Base-by-base conservation (phyloP, 78 protist genomes). In the Dictyostelium capitatum region DNA sequence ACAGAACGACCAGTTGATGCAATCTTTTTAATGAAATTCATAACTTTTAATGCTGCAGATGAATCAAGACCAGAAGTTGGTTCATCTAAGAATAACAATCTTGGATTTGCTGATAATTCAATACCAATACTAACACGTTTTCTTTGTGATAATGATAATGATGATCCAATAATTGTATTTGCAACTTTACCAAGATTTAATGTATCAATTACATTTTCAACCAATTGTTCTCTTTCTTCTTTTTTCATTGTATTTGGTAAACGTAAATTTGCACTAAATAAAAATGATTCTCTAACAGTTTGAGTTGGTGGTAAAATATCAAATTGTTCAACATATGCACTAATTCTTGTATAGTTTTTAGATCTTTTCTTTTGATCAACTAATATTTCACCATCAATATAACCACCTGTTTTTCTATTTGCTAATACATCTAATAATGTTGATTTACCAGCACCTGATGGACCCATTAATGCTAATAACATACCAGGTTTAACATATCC, bases 371-470 rank as follows among this genome's bases (percentile, higher is more conserved):
- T 17, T 51, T 92, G 92, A 62, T 79, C 72, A 47, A 89, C 56
- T 79, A 80, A 48, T n/a, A 94, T 89, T 51, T 79, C 53, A 53
- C 96, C 93, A 25, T 73, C n/a, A 43, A 10, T 82, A 50, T 72
- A 80, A 30, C 91, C 96, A 65, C 82, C 84, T 12, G 84, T 87
- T 46, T 94, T 94, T 62, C 97, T 74, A 11, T 83, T 30, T 20
- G 96, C 95, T 73, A 96, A 90, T 14, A 91, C 77, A 85, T 91
- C 96, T 23, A 96, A 69, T 23, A 96, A 80, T 19, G 97, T 95
- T 46, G 96, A 69, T 72, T 96, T 96, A 54, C 97, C 97, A 57
- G 97, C 87, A 67, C 97, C 97, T 25, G 94, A 80, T 46, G 97
- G 96, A 41, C 97, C 97, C 96, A 94, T 94, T 41, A 94, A 46